Evolutionary conservation across 148 eudicot species (phyloP).

Genomic region (Suaeda aralocaspica): DNA sequence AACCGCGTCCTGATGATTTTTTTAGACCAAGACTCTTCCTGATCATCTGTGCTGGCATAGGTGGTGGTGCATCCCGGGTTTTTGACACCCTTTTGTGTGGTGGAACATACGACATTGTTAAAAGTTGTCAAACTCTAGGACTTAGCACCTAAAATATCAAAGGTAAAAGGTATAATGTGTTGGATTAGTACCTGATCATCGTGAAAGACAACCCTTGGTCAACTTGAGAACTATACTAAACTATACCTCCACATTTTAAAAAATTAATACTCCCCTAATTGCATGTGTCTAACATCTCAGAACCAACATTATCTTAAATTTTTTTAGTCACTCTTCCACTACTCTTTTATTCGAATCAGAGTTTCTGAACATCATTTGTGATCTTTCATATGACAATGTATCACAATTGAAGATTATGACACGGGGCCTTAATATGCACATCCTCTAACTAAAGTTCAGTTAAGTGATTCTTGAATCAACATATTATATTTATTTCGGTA

Average conservation of each 20-base stretch:
- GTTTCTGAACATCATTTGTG: background rate
- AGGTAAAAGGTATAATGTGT: background rate
- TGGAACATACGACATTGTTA: conserved; percentile 20
- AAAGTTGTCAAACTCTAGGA: background rate
- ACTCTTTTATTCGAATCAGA: background rate
- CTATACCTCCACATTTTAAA: too few relatives aligned
- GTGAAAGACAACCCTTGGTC: background rate
- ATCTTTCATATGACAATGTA: background rate
- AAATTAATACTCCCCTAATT: too few relatives aligned
- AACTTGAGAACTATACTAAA: background rate
- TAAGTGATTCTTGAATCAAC: too few relatives aligned
- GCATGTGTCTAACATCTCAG: too few relatives aligned
- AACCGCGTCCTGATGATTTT: background rate
- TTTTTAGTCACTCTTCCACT: background rate
- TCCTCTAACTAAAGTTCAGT: too few relatives aligned
- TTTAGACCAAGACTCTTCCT: conserved; percentile 6
- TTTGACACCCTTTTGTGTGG: conserved; percentile 24
- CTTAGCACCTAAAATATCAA: conserved; percentile 7
- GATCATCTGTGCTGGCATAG: conserved; percentile 11
- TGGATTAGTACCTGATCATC: background rate
- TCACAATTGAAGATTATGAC: background rate
- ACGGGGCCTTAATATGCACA: too few relatives aligned
- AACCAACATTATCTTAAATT: background rate
- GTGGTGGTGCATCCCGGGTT: conserved; percentile 6
- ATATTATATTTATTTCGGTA: too few relatives aligned